These are phyloP conservation scores for Trypanosoma theileri DNA, from an alignment of 208 protist genomes.

Conservation along the genomic window DNA sequence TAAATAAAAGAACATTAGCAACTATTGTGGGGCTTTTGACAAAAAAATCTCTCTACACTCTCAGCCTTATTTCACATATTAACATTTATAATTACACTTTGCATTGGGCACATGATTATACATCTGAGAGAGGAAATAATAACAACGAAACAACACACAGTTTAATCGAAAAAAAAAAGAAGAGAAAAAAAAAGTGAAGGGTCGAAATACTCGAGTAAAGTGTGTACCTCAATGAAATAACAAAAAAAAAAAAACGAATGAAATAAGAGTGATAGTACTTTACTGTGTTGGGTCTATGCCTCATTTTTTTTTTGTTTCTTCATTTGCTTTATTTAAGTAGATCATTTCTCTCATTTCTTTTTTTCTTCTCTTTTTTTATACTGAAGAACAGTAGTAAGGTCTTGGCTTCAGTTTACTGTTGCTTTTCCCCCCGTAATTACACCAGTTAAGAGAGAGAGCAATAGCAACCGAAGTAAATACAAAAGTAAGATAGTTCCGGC, in stretches of 20 bases:
- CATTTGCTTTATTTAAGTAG: background rate
- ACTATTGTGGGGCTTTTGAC: too few species aligned
- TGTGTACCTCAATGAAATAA: background rate
- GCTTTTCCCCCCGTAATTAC: too few species aligned
- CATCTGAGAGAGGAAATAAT: background rate
- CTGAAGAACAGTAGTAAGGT: too few species aligned
- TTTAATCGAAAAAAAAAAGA: background rate
- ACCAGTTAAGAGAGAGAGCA: too few species aligned
- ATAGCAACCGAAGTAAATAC: too few species aligned
- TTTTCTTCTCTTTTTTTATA: conserved; percentile 2
- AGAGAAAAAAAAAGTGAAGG: background rate
- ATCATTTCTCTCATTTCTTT: background rate
- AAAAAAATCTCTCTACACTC: too few species aligned
- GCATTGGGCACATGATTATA: too few species aligned
- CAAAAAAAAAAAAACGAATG: background rate
- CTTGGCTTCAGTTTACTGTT: too few species aligned
- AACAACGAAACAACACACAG: background rate
- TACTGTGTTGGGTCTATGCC: background rate
- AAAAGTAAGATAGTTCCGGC: too few species aligned
- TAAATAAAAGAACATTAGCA: background rate
- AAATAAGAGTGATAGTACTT: conserved; percentile 8
- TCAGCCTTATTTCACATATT: too few species aligned
- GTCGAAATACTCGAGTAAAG: background rate
- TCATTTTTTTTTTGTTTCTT: background rate
- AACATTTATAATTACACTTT: too few species aligned